These are phyloP conservation scores for Takashimella koratensis DNA, from an alignment of 1,284 basidiomycete genomes.

Conservation along the genomic window DNA sequence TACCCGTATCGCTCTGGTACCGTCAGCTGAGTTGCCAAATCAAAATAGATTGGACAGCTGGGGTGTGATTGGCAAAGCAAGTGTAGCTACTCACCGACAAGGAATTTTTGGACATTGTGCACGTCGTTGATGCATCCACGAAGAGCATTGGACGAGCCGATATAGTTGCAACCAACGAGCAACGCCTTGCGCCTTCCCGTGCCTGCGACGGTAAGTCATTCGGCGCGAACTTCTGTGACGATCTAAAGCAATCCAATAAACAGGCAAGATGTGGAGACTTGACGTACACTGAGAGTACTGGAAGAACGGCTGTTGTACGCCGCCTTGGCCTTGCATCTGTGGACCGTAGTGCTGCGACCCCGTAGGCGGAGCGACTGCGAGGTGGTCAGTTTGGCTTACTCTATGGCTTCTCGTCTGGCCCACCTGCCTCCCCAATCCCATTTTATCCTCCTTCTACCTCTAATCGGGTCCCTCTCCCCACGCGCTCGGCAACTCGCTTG, in stretches of 20 bases:
- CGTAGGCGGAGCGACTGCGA: constrained; percentile 49
- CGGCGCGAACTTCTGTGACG: no score
- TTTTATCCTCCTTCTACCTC: no score
- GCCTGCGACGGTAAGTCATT: constrained; percentile 17
- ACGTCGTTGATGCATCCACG: constrained; percentile 87
- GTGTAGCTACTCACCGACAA: constrained; percentile 58
- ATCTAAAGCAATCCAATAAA: no score
- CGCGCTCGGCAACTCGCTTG: no score
- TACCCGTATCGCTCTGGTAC: constrained; percentile 63
- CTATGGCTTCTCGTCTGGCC: background rate
- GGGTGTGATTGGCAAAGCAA: no score
- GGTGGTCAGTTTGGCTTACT: background rate
- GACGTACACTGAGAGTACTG: constrained; percentile 71
- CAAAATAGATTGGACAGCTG: no score
- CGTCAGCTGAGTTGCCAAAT: no score
- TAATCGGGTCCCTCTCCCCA: no score
- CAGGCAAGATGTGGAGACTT: background rate
- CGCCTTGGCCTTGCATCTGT: constrained; percentile 57
- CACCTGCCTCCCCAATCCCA: no score
- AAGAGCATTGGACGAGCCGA: constrained; percentile 61
- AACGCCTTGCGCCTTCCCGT: constrained; percentile 39
- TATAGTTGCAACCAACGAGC: constrained; percentile 64
- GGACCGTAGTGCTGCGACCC: constrained; percentile 67
- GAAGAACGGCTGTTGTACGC: constrained; percentile 60
- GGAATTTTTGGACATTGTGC: constrained; percentile 67